Evolutionary conservation across 352 stramenopile genomes (phyloP), one percentile per base, ranked within the genome.

Genomic region (Salisapilia sapeloensis): DNA sequence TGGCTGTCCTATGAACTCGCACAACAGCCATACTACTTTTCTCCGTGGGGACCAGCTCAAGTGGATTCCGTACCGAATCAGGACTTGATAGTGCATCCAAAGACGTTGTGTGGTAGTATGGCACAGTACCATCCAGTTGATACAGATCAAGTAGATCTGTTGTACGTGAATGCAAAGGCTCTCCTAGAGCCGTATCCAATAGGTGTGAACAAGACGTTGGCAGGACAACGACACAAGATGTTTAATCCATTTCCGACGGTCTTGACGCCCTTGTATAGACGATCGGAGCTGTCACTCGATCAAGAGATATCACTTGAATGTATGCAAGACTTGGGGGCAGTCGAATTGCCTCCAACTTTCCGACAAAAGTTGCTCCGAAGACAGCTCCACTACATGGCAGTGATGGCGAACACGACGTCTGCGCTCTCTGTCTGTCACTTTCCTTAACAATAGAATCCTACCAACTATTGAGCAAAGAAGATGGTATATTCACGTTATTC

Each of bases 1-100:
- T 74, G 59, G 59, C 50, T 74, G 4, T 46, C 59, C 4, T 74
- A 53, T 19, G 59, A 74, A 32, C 16, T 74, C n/a, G 56, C 52
- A 6, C 56, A 69, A 9, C 41, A 54, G 24, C 39, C 56, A 10
- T 74, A 74, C 29, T 66, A 58, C 34, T 74, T 74, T 31, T 74
- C 59, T 9, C 59, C 59, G 0, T 69, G 49, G 46, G 56, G 53
- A 2, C 26, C 56, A 4, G 56, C 44, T 34, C 18, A 59, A 19
- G 29, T 62, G 2, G 48, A 58, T 20, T 62, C 52, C 1, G 44
- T 56, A 23, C 48, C 52, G 12, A 62, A 62, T 23, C 32, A 48
- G 3, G 48, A 59, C 17, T 32, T 62, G 33, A 13, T 25, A 2
- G 13, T 44, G 2, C 52, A 36, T 19, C 31, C 31, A 19, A 12